A percentile compares a stretch with the other conserved stretches of the same genome.
Evolutionary conservation across 805 yeast species (phyloP).

Genomic region (Ogataea nitratoaversa): DNA sequence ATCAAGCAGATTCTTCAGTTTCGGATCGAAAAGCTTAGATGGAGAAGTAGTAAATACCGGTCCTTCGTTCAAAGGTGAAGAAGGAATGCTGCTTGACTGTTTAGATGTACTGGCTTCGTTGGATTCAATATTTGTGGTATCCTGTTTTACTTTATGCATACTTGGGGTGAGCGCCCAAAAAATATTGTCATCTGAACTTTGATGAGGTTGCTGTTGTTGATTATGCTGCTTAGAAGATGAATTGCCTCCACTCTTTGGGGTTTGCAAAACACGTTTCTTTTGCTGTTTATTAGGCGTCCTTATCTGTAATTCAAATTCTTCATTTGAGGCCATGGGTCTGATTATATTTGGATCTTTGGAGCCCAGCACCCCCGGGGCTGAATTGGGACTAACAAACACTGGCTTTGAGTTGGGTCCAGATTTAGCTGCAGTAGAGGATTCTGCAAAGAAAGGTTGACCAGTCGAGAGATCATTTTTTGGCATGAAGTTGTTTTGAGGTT

Average conservation of each 20-base stretch:
- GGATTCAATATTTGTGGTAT: too few relatives aligned
- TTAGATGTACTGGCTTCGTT: too few relatives aligned
- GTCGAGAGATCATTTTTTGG: slow-evolving; percentile 3
- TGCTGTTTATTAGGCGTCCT: slow-evolving; percentile 17
- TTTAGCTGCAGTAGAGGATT: slow-evolving; percentile 9
- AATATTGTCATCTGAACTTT: slow-evolving; percentile 33
- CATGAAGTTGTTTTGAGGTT: slow-evolving; percentile 2
- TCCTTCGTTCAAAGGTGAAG: slow-evolving; percentile 40
- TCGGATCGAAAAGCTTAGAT: slow-evolving; percentile 25
- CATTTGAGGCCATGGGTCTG: slow-evolving; percentile 7
- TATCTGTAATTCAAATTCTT: slow-evolving; percentile 17
- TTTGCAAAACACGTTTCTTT: neutral
- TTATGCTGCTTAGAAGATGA: neutral
- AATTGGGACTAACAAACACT: neutral
- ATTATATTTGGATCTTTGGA: slow-evolving; percentile 18
- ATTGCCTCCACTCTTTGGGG: slow-evolving; percentile 5
- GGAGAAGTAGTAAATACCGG: slow-evolving; percentile 2
- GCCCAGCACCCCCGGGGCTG: slow-evolving; percentile 1
- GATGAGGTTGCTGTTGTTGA: slow-evolving; percentile 14
- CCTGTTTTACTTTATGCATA: slow-evolving; percentile 11
- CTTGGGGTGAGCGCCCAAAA: slow-evolving; percentile 42
- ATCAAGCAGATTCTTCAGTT: slow-evolving; percentile 29
- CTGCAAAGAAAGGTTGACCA: slow-evolving; percentile 1
- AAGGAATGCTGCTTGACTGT: slow-evolving; percentile 34
- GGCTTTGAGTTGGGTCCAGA: slow-evolving; percentile 1